Base-by-base conservation (phyloP, 768 basidiomycete species). In the Leucocoprinus leucothites region DNA sequence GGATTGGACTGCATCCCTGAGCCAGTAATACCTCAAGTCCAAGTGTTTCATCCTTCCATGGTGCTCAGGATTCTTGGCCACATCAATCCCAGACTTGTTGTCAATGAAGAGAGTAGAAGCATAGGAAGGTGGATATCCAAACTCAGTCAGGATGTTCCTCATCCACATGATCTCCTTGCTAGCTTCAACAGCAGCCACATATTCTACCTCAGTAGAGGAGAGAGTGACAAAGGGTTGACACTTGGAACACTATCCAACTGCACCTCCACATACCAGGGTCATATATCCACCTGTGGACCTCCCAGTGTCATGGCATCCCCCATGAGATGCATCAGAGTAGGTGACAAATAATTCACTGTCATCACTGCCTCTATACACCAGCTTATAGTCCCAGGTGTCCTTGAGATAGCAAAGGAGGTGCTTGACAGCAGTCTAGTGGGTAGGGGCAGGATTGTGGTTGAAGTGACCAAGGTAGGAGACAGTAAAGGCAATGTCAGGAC, bases 171-270 rank as follows among this genome's bases (percentile, higher is more conserved):
- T 57, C 43, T 68, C 63, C 35, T 64, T 56, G 4, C 63, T 60
- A n/a, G 68, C 67, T n/a, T 69, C 58, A 3, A 59, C 61, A 1
- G 66, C 60, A 48, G 57, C 49, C 7, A 73, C 64, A 57, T 70
- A 74, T 53, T 76, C 73, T 7, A 71, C 71, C 58, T 73, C 69
- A 1, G 65, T 67, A 0, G 69, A 74, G 8, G 72, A 75, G 3
- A 68, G 52, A 0, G 73, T 63, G 18, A 76, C 67, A 59, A 57
- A 36, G 3, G 42, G 21, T 22, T 62, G 59, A 9, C 58, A 28
- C 45, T 57, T 55, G 26, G 56, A 58, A 14, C 40, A 49, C 62
- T 57, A 63, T 9, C 52, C 41, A 21, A 60, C 49, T 1, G 63
- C 63, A 4, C 59, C 62, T 22, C 57, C 60, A 21, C 50, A 59